A percentile compares a stretch with the other conserved stretches of the same genome.
phyloP scores from a whole-genome alignment of 2,329 filamentous ascomycete species.

The Sporothrix inflata region DNA sequence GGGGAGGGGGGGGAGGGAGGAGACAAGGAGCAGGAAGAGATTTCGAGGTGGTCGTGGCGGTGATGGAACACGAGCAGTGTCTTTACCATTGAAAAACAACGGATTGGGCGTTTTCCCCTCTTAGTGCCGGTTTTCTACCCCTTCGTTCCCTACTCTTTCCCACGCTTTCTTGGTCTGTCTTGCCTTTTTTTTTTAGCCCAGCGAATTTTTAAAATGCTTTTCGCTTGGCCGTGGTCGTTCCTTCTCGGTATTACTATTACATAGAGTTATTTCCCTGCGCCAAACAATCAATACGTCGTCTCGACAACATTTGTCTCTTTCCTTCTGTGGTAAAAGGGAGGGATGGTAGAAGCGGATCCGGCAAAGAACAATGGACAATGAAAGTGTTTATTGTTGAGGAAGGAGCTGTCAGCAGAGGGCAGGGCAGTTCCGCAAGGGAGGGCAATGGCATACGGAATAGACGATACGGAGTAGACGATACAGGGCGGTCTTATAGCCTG shows the following conservation, averaged over 20 bases:
- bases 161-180: constrained; percentile 3
- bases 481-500: too few species aligned
- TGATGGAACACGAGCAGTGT: constrained; percentile 22
- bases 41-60: constrained; percentile 16
- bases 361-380: neutral
- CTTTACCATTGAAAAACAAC: constrained; percentile 10
- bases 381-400: neutral
- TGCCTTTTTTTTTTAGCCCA: neutral
- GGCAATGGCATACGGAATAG: neutral
- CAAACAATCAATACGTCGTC: neutral
- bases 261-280: neutral
- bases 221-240: neutral
- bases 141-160: neutral
- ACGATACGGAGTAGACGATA: neutral
- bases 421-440: too few species aligned
- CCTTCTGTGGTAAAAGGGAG: neutral
- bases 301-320: neutral
- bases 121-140: constrained; percentile 12
- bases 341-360: neutral
- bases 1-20: constrained; percentile 15
- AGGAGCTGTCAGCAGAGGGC: too few species aligned
- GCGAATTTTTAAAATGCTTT: neutral
- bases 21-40: constrained; percentile 21
- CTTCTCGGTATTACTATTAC: neutral
- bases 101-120: constrained; percentile 23